Conservation (phyloP, 106 monocot species). For the Dendrobium chrysotoxum region DNA sequence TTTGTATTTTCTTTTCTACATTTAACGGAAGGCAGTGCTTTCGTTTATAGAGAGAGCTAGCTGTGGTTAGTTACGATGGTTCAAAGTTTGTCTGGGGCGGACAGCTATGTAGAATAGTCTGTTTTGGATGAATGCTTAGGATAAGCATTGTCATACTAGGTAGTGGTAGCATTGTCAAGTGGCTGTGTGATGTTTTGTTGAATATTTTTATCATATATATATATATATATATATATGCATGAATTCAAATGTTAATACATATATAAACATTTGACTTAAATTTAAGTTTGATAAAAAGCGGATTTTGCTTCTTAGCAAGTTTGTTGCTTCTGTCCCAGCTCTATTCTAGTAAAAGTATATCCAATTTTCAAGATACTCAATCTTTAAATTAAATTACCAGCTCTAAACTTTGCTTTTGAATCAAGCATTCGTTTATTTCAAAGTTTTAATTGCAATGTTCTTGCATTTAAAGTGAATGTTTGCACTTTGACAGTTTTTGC, state of each 20-base stretch:
- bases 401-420: not conserved
- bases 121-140: too few relatives aligned
- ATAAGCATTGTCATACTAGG: too few relatives aligned
- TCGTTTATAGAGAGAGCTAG: too few relatives aligned
- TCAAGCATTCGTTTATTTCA: not conserved
- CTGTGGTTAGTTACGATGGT: too few relatives aligned
- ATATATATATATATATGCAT: not conserved
- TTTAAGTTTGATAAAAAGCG: not conserved
- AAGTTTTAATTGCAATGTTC: not conserved
- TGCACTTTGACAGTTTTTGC: constrained; percentile 58
- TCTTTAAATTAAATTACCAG: not conserved
- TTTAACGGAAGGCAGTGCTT: too few relatives aligned
- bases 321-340: not conserved
- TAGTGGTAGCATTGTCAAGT: too few relatives aligned
- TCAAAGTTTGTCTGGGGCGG: too few relatives aligned
- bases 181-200: too few relatives aligned
- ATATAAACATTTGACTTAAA: not conserved
- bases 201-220: too few relatives aligned
- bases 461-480: not conserved
- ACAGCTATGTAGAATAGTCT: too few relatives aligned
- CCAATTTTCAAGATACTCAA: not conserved
- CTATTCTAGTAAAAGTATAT: not conserved
- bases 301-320: not conserved
- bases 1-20: too few relatives aligned
- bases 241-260: not conserved